Evolutionary conservation across 176 grass and related monocot species (phyloP), one percentile per base, ranked within the genome.

Genomic region (Eleusine indica): DNA sequence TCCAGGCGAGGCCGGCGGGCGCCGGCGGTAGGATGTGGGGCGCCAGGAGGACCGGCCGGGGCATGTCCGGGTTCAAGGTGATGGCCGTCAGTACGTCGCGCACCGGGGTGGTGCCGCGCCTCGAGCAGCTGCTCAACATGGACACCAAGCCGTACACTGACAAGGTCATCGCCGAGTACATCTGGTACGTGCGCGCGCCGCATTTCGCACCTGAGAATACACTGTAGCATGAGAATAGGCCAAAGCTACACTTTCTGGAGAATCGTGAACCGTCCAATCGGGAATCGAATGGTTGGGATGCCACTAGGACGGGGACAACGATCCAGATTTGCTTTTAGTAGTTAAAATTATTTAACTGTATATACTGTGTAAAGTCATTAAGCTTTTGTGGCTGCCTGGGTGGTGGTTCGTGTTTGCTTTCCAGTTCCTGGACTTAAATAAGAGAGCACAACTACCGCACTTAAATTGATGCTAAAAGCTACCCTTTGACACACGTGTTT

Each of bases 131-230:
- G 67, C 97, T 99, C 76, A 94, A 94, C 81, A 80, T 99, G 97
- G 97, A 99, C 87, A 99, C 79, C 81, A 86, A 73, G 32, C 87
- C 89, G 60, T 92, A 69, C 87, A 95, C 91, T 62, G 87, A 95
- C 89, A 98, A 78, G 80, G 72, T 95, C 74, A 95, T 98, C 67
- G 96, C 96, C 1, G 96, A 98, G 83, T 98, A 98, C 89, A 93
- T 98, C 80, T 98, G 96, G 96, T 98, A 91, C 43, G 19, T 92
- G 91, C 43, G 15, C 30, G 19, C 42, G 22, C 57, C 25, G 18
- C 76, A 71, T 22, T 49, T 14, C 38, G 13, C 63, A 11, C 48
- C 14, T 19, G 47, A 37, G 1, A 49, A 53, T 17, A 48, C 38
- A 48, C 77, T 52, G 56, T 28, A 32, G 66, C 10, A 15, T 13